Percentiles rank a stretch among this genome's conserved stretches.
Conservation (phyloP, 164 flowering plant species). For the Protea cynaroides region DNA sequence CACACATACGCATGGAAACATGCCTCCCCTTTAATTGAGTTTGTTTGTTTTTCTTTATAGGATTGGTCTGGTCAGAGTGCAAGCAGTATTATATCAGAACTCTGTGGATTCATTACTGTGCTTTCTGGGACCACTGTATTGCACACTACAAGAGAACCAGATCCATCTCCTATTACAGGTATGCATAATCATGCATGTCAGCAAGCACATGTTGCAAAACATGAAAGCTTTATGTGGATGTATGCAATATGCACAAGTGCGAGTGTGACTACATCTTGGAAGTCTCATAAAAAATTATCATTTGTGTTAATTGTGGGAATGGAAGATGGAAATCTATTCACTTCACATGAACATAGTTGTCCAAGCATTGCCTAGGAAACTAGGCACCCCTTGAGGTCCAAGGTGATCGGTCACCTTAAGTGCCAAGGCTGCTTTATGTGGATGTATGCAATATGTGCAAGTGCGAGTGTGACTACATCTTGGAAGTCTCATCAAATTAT, state of each 20-base stretch:
- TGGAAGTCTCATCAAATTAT: too few species aligned
- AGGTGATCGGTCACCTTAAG: too few species aligned
- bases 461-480: too few species aligned
- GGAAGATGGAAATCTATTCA: too few species aligned
- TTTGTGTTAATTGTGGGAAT: too few species aligned
- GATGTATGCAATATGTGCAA: not conserved
- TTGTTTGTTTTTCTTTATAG: conserved; percentile 23
- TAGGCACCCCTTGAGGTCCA: too few species aligned
- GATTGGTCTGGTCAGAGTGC: conserved; percentile 91
- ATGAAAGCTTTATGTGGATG: conserved; percentile 1
- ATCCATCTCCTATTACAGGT: conserved; percentile 49
- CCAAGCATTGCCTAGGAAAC: too few species aligned
- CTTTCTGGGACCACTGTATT: conserved; percentile 79
- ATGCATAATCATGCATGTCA: conserved; percentile 7
- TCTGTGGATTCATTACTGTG: conserved; percentile 84
- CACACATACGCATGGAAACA: not conserved
- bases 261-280: too few species aligned
- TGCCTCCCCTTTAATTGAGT: too few species aligned
- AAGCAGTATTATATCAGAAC: conserved; percentile 69
- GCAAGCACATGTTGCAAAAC: not conserved
- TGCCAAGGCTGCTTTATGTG: not conserved
- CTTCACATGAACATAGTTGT: too few species aligned
- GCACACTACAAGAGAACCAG: conserved; percentile 85
- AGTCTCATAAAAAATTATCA: too few species aligned
- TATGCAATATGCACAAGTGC: too few species aligned